Evolutionary conservation across 2,329 filamentous ascomycete genomes (phyloP).

Genomic region (Dothideomycetes sp.): DNA sequence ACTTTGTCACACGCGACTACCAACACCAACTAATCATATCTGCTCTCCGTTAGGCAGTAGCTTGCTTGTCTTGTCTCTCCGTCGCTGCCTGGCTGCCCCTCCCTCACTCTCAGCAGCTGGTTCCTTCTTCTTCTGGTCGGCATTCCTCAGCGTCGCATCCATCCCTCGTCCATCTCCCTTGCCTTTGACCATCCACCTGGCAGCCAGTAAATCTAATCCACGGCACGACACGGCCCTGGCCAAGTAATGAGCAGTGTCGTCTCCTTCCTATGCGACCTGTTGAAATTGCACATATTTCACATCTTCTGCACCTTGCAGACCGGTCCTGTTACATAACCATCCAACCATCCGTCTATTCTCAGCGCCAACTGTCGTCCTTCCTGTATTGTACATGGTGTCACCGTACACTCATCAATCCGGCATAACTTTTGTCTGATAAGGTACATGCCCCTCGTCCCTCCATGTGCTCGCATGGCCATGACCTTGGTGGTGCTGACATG

Average conservation of each 20-base stretch:
- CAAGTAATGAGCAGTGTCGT: neutral
- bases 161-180: too few relatives aligned
- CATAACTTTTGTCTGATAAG: neutral
- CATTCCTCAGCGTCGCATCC: conserved; percentile 7
- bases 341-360: neutral
- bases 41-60: too few relatives aligned
- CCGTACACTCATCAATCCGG: neutral
- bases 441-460: neutral
- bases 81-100: neutral
- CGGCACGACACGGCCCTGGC: too few relatives aligned
- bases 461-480: too few relatives aligned
- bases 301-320: conserved; percentile 11
- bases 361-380: neutral
- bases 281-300: conserved; percentile 15
- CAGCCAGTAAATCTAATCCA: conserved; percentile 7
- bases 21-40: too few relatives aligned
- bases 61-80: too few relatives aligned
- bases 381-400: conserved; percentile 6
- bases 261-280: conserved; percentile 12
- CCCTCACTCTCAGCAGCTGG: neutral
- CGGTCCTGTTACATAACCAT: conserved; percentile 12
- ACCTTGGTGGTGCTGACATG: too few relatives aligned
- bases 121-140: neutral
- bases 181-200: conserved; percentile 4
- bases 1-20: conserved; percentile 6